Evolutionary conservation across 2,329 filamentous ascomycete genomes (phyloP), one percentile per base, ranked within the genome.

Genomic region (Gyromitra esculenta): DNA sequence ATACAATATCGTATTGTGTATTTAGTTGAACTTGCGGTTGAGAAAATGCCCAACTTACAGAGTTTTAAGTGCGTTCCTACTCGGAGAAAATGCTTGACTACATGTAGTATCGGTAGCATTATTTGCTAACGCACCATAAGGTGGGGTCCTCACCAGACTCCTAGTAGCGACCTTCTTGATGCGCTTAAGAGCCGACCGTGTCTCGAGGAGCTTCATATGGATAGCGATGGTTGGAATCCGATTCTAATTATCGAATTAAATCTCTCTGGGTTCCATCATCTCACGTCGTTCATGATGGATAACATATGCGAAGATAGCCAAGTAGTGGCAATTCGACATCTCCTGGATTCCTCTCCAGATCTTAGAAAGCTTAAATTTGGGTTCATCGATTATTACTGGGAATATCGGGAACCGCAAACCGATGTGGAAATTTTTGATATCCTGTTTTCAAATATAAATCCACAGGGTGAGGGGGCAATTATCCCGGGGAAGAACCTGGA

Each of bases 31-130:
- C n/a, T 75, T 15, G 66, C 72, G 2, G 15, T 75, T 13, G 65
- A 75, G 25, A 31, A 62, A 21, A 75, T 75, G 72, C 72, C 72
- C 8, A 69, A 70, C 25, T 37, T 75, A 43, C 41, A 50, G 45
- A 48, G 65, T 52, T 70, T 75, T 45, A 70, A 31, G 72, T 75
- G 25, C 13, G 48, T 75, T 54, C 59, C 68, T 45, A 18, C 15
- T 31, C 48, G 31, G 43, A 43, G n/a, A 41, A 62, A 41, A 13
- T 5, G n/a, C 43, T 37, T 21, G 31, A 5, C 13, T 8, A 25
- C 15, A 48, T 21, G 21, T 31, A 35, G 39, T 35, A 11, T 21
- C 50, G 41, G 35, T 69, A 41, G n/a, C 21, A 21, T 52, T 35
- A 31, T 43, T n/a, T 25, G 48, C 69, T 73, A 9, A 73, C 50